Conservation (phyloP, 164 flowering plant species). For the Vitis amurensis region DNA sequence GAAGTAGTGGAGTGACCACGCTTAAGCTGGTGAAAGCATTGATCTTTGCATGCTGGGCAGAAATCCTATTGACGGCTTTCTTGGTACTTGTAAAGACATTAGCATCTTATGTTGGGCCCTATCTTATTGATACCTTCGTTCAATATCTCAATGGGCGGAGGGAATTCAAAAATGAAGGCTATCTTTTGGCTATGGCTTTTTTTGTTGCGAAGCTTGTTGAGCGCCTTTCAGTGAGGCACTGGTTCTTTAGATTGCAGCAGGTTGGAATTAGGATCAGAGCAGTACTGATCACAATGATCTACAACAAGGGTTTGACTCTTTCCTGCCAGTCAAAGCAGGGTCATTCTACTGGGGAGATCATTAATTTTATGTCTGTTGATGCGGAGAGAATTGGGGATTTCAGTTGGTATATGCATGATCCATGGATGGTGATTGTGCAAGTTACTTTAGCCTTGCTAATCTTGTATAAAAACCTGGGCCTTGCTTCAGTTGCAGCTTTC, state of each 20-base stretch:
- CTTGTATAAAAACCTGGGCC: no score
- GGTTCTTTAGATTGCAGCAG: conserved; percentile 58
- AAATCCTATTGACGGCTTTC: conserved; percentile 41
- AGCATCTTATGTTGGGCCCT: conserved; percentile 76
- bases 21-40: conserved; percentile 50
- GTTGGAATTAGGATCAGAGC: conserved; percentile 47
- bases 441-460: no score
- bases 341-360: conserved; percentile 50
- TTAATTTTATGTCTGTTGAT: no score
- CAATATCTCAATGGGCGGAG: conserved; percentile 57
- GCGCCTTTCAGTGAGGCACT: conserved; percentile 58
- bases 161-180: conserved; percentile 45
- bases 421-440: no score
- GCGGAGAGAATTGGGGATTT: no score
- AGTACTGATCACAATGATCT: conserved; percentile 48
- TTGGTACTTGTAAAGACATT: conserved; percentile 34
- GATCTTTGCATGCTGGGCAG: conserved; percentile 42
- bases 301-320: conserved; percentile 61
- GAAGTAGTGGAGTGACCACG: conserved; percentile 31
- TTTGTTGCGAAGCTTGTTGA: conserved; percentile 61
- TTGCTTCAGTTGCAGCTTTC: no score
- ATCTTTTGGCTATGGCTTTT: conserved; percentile 50
- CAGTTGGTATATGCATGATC: no score
- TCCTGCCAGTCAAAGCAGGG: conserved; percentile 63
- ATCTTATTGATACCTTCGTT: conserved; percentile 65